Evolutionary conservation across 176 grass and related monocot genomes (phyloP).

Genomic region (Paspalum vaginatum): DNA sequence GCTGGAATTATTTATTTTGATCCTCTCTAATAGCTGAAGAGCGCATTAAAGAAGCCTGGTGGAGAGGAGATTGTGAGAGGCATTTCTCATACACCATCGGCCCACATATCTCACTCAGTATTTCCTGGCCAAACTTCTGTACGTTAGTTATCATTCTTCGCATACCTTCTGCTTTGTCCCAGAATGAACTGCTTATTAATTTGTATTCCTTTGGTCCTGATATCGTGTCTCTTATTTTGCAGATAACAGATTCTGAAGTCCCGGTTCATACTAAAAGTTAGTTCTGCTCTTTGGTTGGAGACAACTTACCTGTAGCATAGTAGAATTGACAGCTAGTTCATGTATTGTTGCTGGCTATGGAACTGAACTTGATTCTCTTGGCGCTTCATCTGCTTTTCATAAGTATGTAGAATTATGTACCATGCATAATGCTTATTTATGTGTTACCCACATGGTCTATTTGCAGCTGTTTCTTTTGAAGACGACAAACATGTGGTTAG

Average conservation of each 20-base stretch:
- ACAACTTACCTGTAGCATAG: slow-evolving; percentile 2
- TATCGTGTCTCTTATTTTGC: slow-evolving; percentile 23
- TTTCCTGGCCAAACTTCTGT: slow-evolving; percentile 35
- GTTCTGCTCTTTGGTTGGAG: slow-evolving; percentile 23
- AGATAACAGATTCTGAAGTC: slow-evolving; percentile 54
- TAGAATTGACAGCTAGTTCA: slow-evolving; percentile 5
- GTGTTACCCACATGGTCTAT: slow-evolving; percentile 19
- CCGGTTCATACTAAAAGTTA: slow-evolving; percentile 47
- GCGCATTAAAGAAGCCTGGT: slow-evolving; percentile 50
- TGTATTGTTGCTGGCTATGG: slow-evolving; percentile 15
- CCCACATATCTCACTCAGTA: slow-evolving; percentile 28
- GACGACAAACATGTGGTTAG: slow-evolving; percentile 38
- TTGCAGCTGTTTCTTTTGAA: slow-evolving; percentile 69
- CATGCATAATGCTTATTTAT: not conserved
- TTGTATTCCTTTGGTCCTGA: slow-evolving; percentile 8
- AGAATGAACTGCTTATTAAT: slow-evolving; percentile 30
- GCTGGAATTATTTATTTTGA: slow-evolving; percentile 35
- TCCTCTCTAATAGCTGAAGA: slow-evolving; percentile 46
- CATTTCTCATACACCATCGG: slow-evolving; percentile 44
- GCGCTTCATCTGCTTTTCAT: slow-evolving; percentile 22
- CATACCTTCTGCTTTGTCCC: slow-evolving; percentile 26
- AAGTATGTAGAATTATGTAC: slow-evolving; percentile 12
- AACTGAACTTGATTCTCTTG: slow-evolving; percentile 17
- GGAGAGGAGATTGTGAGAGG: slow-evolving; percentile 24
- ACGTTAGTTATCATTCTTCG: slow-evolving; percentile 39